These are phyloP conservation scores for Gentiana macrophylla DNA, from an alignment of 257 asterid genomes.

Conservation along the genomic window DNA sequence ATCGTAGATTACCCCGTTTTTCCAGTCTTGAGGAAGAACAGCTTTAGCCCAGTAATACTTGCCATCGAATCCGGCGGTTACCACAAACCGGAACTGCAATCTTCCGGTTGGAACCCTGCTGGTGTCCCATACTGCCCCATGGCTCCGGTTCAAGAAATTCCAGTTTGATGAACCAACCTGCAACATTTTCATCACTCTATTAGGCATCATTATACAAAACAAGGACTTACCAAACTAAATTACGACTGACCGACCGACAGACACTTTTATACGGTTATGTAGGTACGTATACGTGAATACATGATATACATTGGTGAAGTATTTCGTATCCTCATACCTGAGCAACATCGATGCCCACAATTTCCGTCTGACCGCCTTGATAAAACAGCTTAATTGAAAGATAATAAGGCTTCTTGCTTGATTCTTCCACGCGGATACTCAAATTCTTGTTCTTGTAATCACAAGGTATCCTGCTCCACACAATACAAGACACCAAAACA, in stretches of 20 bases:
- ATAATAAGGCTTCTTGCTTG: slow-evolving; percentile 57
- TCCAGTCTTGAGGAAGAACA: slow-evolving; percentile 62
- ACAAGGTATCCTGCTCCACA: slow-evolving; percentile 48
- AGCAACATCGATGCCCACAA: slow-evolving; percentile 48
- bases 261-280: not conserved
- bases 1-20: slow-evolving; percentile 37
- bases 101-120: slow-evolving; percentile 60
- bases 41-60: slow-evolving; percentile 59
- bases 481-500: not conserved
- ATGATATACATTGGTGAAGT: too few species aligned
- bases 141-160: slow-evolving; percentile 46
- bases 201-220: too few species aligned
- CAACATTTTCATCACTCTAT: too few species aligned
- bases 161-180: slow-evolving; percentile 52
- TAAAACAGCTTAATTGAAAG: slow-evolving; percentile 48
- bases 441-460: slow-evolving; percentile 44
- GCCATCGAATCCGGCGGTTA: slow-evolving; percentile 71
- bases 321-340: slow-evolving; percentile 23
- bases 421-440: slow-evolving; percentile 61
- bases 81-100: slow-evolving; percentile 58
- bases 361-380: slow-evolving; percentile 86
- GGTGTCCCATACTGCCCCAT: slow-evolving; percentile 85
- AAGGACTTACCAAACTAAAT: too few species aligned
- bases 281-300: not conserved
- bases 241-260: not conserved